A percentile compares a stretch with the other conserved stretches of the same genome.
Conservation (phyloP, 306 rosid species). For the Dryas alaskensis region DNA sequence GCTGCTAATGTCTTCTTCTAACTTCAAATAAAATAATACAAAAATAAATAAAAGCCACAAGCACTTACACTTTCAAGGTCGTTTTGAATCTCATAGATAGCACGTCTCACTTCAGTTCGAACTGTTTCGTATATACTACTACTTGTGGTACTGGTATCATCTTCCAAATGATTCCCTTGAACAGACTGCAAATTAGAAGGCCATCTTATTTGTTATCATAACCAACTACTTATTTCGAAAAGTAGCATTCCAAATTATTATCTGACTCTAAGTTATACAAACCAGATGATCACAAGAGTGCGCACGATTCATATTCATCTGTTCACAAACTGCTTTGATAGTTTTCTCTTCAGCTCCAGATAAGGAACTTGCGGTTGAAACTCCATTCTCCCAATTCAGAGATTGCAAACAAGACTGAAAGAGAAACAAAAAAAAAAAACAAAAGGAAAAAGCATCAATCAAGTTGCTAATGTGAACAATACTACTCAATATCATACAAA, state of each 20-base stretch:
- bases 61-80: conserved; percentile 74
- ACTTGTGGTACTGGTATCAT: conserved; percentile 26
- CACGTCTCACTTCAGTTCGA: conserved; percentile 86
- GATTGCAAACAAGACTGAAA: conserved; percentile 42
- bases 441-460: conserved; percentile 23
- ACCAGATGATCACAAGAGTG: conserved; percentile 12
- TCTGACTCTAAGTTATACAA: background rate
- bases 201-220: background rate
- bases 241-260: conserved; percentile 13
- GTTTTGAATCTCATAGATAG: conserved; percentile 74
- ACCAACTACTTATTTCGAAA: conserved; percentile 3
- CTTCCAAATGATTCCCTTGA: conserved; percentile 39
- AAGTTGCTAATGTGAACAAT: background rate
- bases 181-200: conserved; percentile 44
- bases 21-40: background rate
- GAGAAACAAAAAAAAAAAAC: conserved; percentile 17
- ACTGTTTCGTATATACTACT: conserved; percentile 74
- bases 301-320: conserved; percentile 47
- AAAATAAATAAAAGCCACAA: background rate
- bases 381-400: conserved; percentile 42
- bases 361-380: conserved; percentile 52
- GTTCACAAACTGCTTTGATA: conserved; percentile 61
- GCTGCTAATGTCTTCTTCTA: background rate
- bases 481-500: conserved; percentile 11
- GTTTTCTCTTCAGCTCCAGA: conserved; percentile 64